Conservation (phyloP, 73 alveolate species). For the Blepharisma stoltei region DNA sequence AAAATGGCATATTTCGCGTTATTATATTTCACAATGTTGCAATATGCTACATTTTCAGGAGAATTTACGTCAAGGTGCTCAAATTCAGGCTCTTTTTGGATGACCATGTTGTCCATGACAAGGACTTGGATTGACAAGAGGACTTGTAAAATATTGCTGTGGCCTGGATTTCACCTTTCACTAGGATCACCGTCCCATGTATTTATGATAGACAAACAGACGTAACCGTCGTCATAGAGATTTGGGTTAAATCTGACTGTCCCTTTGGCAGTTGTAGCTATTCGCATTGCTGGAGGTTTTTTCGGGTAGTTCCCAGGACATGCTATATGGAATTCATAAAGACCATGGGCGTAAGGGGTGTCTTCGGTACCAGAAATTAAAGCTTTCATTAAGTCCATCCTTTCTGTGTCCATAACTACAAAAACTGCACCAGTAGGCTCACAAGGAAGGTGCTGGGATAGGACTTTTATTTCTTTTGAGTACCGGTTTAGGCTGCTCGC, state of each 20-base stretch:
- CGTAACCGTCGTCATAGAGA: slow-evolving; percentile 94
- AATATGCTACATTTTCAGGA: slow-evolving; percentile 90
- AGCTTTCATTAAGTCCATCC: slow-evolving; percentile 95
- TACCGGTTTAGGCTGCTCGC: slow-evolving; percentile 40
- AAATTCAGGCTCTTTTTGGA: slow-evolving; percentile 97
- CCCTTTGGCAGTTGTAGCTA: slow-evolving; percentile 92
- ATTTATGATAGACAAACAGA: slow-evolving; percentile 90
- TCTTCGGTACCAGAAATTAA: slow-evolving; percentile 92
- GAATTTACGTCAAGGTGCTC: slow-evolving; percentile 93
- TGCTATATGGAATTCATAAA: slow-evolving; percentile 88
- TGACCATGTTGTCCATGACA: slow-evolving; percentile 94
- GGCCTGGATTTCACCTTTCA: slow-evolving; percentile 98
- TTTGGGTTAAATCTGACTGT: slow-evolving; percentile 94
- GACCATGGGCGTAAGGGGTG: slow-evolving; percentile 98
- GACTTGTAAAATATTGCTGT: slow-evolving; percentile 91
- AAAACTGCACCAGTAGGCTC: slow-evolving; percentile 95
- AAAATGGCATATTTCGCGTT: slow-evolving; percentile 95
- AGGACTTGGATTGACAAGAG: slow-evolving; percentile 89
- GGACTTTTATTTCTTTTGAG: slow-evolving; percentile 94
- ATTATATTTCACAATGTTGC: slow-evolving; percentile 91
- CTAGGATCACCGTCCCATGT: slow-evolving; percentile 98
- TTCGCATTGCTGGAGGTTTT: slow-evolving; percentile 88
- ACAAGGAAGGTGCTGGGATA: slow-evolving; percentile 87
- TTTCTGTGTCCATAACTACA: slow-evolving; percentile 86
- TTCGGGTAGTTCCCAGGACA: slow-evolving; percentile 91